Conservation (phyloP, 768 basidiomycete genomes). For the Tubosaeta sp. region DNA sequence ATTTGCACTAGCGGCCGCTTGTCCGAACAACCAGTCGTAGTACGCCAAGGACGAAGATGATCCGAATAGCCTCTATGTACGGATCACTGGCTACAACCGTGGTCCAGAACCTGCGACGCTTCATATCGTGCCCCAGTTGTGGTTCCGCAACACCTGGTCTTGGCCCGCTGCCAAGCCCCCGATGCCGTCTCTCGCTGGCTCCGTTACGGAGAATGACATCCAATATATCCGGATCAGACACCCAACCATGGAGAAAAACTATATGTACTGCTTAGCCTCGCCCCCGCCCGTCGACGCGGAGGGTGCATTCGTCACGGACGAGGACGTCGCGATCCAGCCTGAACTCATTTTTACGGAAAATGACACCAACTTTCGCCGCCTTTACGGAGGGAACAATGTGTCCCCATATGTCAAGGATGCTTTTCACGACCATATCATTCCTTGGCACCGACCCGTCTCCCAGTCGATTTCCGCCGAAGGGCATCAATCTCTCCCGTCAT, state of each 20-base stretch:
- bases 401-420: conserved; percentile 90
- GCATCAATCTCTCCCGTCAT: background rate
- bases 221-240: conserved; percentile 71
- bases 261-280: conserved; percentile 86
- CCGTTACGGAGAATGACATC: conserved; percentile 44
- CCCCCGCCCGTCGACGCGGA: conserved; percentile 83
- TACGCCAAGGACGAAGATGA: conserved; percentile 97
- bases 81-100: conserved; percentile 95
- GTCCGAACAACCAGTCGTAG: conserved; percentile 36
- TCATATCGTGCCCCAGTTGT: conserved; percentile 92
- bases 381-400: conserved; percentile 86
- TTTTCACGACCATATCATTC: conserved; percentile 97
- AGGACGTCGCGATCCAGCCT: conserved; percentile 60
- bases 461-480: conserved; percentile 25
- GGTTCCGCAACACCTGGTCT: conserved; percentile 99
- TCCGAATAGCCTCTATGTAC: conserved; percentile 82
- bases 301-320: conserved; percentile 60
- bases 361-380: conserved; percentile 89
- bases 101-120: conserved; percentile 93
- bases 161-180: conserved; percentile 72
- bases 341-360: conserved; percentile 94
- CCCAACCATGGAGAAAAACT: conserved; percentile 65
- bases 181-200: conserved; percentile 57
- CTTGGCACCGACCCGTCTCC: conserved; percentile 63
- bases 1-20: background rate